These are phyloP conservation scores for Pseudisothecium myosuroides DNA, from an alignment of 225 moss, liverwort and hornwort species.

Conservation along the genomic window DNA sequence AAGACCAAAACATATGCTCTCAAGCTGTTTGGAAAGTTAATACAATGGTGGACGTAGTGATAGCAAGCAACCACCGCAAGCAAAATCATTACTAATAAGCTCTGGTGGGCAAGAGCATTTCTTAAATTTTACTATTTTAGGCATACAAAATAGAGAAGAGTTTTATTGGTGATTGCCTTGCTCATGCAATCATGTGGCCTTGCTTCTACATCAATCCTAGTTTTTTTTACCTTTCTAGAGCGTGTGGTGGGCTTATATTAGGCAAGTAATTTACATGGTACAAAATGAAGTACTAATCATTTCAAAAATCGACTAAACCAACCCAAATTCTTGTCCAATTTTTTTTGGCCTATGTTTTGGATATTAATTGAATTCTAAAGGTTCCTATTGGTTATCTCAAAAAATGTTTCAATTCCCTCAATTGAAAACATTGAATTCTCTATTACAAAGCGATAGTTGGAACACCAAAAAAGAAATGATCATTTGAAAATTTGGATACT, in stretches of 20 bases:
- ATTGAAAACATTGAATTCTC: too few relatives aligned
- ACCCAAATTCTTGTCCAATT: too few relatives aligned
- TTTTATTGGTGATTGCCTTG: neutral
- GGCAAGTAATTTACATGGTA: neutral
- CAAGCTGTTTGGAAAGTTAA: too few relatives aligned
- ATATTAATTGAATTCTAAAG: too few relatives aligned
- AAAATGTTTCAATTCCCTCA: too few relatives aligned
- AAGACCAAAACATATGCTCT: too few relatives aligned
- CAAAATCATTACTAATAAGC: too few relatives aligned
- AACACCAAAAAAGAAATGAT: neutral
- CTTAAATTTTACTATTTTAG: neutral
- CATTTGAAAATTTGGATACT: neutral
- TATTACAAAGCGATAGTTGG: neutral
- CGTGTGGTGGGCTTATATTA: rapidly evolving
- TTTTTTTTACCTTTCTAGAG: neutral
- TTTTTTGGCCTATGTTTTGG: rapidly evolving
- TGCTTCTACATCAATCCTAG: neutral
- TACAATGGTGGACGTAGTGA: rapidly evolving
- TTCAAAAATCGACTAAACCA: too few relatives aligned
- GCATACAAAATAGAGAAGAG: rapidly evolving
- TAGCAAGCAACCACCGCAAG: rapidly evolving
- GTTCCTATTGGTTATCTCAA: too few relatives aligned
- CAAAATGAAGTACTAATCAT: neutral
- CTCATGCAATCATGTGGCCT: rapidly evolving
- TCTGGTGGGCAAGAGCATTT: rapidly evolving